Evolutionary conservation across 345 rosid species (phyloP).

Genomic region (Garcia nutans): DNA sequence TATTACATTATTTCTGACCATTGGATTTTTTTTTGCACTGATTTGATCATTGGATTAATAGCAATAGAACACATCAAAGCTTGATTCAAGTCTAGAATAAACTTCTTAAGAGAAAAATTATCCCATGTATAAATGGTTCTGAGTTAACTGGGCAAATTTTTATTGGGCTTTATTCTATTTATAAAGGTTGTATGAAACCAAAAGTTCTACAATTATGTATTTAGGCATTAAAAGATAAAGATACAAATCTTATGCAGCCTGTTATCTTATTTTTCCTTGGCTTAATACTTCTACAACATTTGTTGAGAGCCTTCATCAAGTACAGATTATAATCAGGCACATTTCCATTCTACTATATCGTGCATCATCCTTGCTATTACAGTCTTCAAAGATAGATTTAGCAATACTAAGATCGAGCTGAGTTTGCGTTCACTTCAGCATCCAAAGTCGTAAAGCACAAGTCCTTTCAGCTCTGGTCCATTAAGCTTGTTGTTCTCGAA

Average conservation of each 20-base stretch:
- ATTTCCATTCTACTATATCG: constrained; percentile 2
- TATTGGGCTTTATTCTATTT: too few relatives aligned
- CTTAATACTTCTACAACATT: background rate
- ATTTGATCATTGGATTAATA: too few relatives aligned
- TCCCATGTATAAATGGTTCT: too few relatives aligned
- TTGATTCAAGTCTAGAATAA: too few relatives aligned
- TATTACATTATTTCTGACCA: too few relatives aligned
- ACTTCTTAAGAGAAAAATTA: too few relatives aligned
- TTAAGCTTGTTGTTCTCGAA: constrained; percentile 53
- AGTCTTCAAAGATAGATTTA: background rate
- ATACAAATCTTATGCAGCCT: background rate
- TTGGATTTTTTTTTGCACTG: too few relatives aligned
- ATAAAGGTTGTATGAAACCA: too few relatives aligned
- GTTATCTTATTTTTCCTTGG: constrained; percentile 11
- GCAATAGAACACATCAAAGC: too few relatives aligned
- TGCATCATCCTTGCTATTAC: background rate
- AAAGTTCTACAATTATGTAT: too few relatives aligned
- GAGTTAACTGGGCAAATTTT: too few relatives aligned
- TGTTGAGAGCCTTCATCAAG: background rate
- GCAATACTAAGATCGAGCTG: background rate
- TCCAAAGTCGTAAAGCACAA: constrained; percentile 65
- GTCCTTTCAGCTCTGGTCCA: constrained; percentile 76
- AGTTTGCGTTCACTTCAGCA: constrained; percentile 36
- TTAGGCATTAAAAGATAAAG: background rate
- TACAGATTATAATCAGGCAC: constrained; percentile 4